These are phyloP conservation scores for Begonia fuchsioides DNA, from an alignment of 306 rosid species.

Conservation along the genomic window DNA sequence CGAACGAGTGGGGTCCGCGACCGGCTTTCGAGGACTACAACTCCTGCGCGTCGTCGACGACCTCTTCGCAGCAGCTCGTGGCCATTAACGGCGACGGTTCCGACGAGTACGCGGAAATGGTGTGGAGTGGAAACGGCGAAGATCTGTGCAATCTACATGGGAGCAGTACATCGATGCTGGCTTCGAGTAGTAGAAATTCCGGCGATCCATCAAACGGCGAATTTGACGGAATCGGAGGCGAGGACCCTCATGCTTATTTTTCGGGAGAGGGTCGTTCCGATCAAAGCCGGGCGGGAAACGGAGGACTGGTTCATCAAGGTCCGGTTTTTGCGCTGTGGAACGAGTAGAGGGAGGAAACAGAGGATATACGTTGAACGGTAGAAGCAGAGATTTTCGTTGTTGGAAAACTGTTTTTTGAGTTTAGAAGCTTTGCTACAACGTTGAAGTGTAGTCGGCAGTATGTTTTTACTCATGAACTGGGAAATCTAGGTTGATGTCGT, in stretches of 20 bases:
- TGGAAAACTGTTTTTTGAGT: neutral
- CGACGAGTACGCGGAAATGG: slow-evolving; percentile 47
- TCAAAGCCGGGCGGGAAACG: slow-evolving; percentile 23
- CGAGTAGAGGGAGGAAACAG: too few species aligned
- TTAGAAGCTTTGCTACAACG: too few species aligned
- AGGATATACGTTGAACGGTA: too few species aligned
- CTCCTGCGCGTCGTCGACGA: slow-evolving; percentile 16
- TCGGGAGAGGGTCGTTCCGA: slow-evolving; percentile 36
- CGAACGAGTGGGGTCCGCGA: slow-evolving; percentile 16
- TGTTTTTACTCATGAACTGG: too few species aligned
- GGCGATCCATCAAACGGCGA: slow-evolving; percentile 5
- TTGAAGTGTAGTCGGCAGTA: neutral
- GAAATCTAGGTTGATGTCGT: too few species aligned
- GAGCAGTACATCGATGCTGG: neutral
- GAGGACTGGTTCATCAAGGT: slow-evolving; percentile 55
- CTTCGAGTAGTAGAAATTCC: slow-evolving; percentile 16
- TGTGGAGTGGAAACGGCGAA: slow-evolving; percentile 36
- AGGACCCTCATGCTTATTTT: slow-evolving; percentile 52
- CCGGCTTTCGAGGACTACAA: slow-evolving; percentile 23
- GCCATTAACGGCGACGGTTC: slow-evolving; percentile 32
- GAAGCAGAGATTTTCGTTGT: neutral
- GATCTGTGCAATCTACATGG: slow-evolving; percentile 8
- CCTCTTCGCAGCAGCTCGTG: slow-evolving; percentile 38
- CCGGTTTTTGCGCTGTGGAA: slow-evolving; percentile 86
- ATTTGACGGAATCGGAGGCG: slow-evolving; percentile 23